A percentile compares a stretch with the other conserved stretches of the same genome.
These are phyloP conservation scores for Selaginella moellendorffii DNA, from an alignment of 75 land plant genomes.

Conservation along the genomic window DNA sequence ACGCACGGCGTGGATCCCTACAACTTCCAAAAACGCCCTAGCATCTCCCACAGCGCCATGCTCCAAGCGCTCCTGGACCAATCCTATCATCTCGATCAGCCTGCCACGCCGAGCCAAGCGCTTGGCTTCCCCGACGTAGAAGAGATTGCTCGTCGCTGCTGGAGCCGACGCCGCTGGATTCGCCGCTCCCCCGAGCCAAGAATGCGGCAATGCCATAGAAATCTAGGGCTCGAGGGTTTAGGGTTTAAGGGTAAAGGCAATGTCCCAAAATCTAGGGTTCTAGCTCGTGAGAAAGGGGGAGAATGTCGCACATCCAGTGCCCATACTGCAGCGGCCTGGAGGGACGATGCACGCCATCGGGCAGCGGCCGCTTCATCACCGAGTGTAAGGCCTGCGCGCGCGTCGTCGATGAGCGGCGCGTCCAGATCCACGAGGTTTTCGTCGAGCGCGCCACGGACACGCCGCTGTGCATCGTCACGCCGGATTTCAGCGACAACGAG, in stretches of 20 bases:
- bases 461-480: constrained; percentile 55
- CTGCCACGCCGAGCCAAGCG: not conserved
- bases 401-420: constrained; percentile 42
- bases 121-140: not conserved
- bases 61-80: not conserved
- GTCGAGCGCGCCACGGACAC: constrained; percentile 45
- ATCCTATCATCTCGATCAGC: not conserved
- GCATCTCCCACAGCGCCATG: not conserved
- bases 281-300: no score
- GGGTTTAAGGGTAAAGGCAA: no score
- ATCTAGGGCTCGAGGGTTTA: no score
- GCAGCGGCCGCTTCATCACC: constrained; percentile 30
- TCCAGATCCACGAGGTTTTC: constrained; percentile 47
- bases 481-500: constrained; percentile 37
- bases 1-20: not conserved
- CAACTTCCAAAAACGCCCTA: not conserved
- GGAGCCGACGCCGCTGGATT: not conserved
- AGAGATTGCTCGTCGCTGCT: not conserved
- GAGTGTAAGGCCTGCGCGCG: constrained; percentile 68
- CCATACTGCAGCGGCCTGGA: constrained; percentile 45
- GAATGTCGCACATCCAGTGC: constrained; percentile 29
- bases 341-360: constrained; percentile 33
- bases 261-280: not conserved
- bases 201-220: no score
- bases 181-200: no score